Evolutionary conservation across 2,329 filamentous ascomycete genomes (phyloP), one percentile per base, ranked within the genome.

Genomic region (Apiospora pterosperma): DNA sequence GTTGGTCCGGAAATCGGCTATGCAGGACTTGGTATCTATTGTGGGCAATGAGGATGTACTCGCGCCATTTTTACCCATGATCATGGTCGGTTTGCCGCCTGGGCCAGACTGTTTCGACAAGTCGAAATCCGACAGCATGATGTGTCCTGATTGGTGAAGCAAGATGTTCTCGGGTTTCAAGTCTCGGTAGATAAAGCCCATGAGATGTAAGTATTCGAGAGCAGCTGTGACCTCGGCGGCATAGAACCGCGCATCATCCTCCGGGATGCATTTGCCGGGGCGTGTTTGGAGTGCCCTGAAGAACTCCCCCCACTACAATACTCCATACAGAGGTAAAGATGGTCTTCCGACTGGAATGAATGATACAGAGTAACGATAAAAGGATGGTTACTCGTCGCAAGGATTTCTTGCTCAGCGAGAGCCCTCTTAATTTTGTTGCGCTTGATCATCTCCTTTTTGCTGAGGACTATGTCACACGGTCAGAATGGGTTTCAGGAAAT

Each of bases 381-480:
- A 0, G 96, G 96, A 74, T 99, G 96, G 73, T 99, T 99, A 83
- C 95, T 98, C 48, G 96, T 99, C 10, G 96, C 96, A 63, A 99
- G 83, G 69, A 99, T 99, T 78, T 99, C 96, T 77, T 98, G 96
- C 80, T 99, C 96, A 41, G 96, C 96, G 71, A 99, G 84, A 16
- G 96, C 96, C 75, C 96, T 89, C 86, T 99, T 99, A 82, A 99
- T 99, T 86, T 99, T 99, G 84, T 99, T 99, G 65, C 96, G 91
- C 83, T 99, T 99, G 80, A 99, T 99, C 96, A 99, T 99, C 79
- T 99, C 96, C 84, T 98, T 97, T 81, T 99, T 99, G 85, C 94
- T 98, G 78, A 99, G 77, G 6, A 99, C 96, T 98, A 75, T 19
- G 62, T 62, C 62, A 16, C 62, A 16, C 52, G 63, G 77, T 85